Conservation (phyloP, 2,329 filamentous ascomycete genomes). For the Fusarium sp. region DNA sequence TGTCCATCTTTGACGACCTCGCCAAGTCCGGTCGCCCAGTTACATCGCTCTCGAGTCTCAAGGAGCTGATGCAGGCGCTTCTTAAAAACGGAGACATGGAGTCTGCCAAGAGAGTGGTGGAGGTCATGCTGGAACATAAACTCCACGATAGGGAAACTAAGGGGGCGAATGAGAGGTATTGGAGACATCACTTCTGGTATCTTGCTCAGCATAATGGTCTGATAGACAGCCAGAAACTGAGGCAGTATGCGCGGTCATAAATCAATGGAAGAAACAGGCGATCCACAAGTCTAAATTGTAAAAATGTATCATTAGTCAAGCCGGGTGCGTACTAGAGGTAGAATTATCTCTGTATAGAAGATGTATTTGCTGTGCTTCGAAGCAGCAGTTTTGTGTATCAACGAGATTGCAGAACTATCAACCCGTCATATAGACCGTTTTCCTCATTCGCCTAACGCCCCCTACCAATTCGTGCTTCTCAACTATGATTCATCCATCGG, state of each 20-base stretch:
- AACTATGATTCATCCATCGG: slow-evolving; percentile 50
- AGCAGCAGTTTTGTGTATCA: slow-evolving; percentile 33
- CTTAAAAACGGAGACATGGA: slow-evolving; percentile 43
- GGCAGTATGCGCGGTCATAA: slow-evolving; percentile 5
- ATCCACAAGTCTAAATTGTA: not conserved
- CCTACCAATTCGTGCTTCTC: not conserved
- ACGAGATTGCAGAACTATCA: slow-evolving; percentile 12
- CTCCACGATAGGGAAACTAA: slow-evolving; percentile 39
- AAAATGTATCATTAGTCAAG: slow-evolving; percentile 12
- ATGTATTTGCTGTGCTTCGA: slow-evolving; percentile 20
- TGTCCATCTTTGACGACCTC: slow-evolving; percentile 63
- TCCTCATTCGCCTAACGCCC: slow-evolving; percentile 35
- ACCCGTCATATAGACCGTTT: slow-evolving; percentile 3
- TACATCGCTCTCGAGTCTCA: slow-evolving; percentile 59
- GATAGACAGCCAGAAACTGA: slow-evolving; percentile 46
- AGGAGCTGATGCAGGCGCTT: slow-evolving; percentile 57
- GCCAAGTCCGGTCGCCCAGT: slow-evolving; percentile 55
- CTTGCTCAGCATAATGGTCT: slow-evolving; percentile 59
- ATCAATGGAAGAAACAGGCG: not conserved
- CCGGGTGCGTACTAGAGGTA: slow-evolving; percentile 37
- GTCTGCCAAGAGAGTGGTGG: slow-evolving; percentile 53
- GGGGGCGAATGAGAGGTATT: slow-evolving; percentile 53
- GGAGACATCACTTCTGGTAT: slow-evolving; percentile 66
- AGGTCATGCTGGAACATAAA: slow-evolving; percentile 48
- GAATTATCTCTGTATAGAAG: slow-evolving; percentile 33